Evolutionary conservation across 2,329 filamentous ascomycete species (phyloP), one percentile per base, ranked within the genome.

Genomic region (Passalora sequoiae): DNA sequence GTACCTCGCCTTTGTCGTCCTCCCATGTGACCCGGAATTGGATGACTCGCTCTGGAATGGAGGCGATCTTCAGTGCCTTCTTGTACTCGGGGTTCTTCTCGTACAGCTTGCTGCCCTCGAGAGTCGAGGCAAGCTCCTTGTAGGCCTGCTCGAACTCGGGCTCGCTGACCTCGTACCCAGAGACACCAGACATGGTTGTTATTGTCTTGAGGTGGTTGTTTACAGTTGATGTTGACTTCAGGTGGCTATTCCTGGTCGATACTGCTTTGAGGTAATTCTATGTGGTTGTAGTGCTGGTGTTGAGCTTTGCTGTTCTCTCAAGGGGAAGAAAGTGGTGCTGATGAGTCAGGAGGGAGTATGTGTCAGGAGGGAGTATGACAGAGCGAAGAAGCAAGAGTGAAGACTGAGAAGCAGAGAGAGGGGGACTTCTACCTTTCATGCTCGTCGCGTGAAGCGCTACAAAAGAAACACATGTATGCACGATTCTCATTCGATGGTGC

Each of bases 141-240:
- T 94, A 94, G 64, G 91, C 91, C 80, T 97, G 91, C 81, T 96
- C 83, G 75, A 97, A 97, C 76, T 98, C 91, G 64, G 92, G 91
- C 80, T 97, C 91, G 54, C 74, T 73, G 63, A 92, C 77, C 75
- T 92, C 84, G 57, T 17, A 20, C 13, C 33, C 33, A n/a, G 33
- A 36, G 6, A 36, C 33, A 20, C 33, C 33, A 20, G 89, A 86
- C 55, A 59, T 60, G 37, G 17, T 49, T 28, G 38, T 19, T 38
- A 33, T 15, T 40, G 43, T 31, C 27, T 25, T 13, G 24, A 28
- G 31, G 29, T 25, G 25, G 36, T 24, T 32, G 27, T 4, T n/a
- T n/a, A n/a, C n/a, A n/a, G n/a, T n/a, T n/a, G n/a, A n/a, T n/a
- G n/a, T n/a, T n/a, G n/a, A n/a, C n/a, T n/a, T n/a, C n/a, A n/a